phyloP scores from a whole-genome alignment of 331 rosid species.

The Malus hybrid region DNA sequence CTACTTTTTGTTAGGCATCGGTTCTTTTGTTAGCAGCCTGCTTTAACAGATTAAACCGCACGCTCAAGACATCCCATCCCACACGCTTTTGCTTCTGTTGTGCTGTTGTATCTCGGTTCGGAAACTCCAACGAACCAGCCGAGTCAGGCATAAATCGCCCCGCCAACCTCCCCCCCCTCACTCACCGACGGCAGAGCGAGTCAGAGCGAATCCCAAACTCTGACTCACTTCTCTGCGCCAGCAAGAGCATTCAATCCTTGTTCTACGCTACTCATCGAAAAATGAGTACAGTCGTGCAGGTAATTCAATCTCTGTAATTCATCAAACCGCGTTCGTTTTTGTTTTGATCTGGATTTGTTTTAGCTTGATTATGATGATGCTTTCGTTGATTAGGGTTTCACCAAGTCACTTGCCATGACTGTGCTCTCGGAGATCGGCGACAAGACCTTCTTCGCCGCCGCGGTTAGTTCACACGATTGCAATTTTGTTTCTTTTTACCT shows the following conservation, averaged over 20 bases:
- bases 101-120: background rate
- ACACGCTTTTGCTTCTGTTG: background rate
- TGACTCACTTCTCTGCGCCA: slow-evolving; percentile 12
- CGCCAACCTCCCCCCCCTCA: background rate
- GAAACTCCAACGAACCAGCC: slow-evolving; percentile 15
- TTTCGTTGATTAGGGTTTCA: slow-evolving; percentile 54
- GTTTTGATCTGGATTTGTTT: background rate
- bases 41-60: background rate
- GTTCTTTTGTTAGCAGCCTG: background rate
- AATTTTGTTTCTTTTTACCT: background rate
- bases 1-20: background rate
- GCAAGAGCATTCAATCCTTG: background rate
- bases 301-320: slow-evolving; percentile 6
- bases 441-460: slow-evolving; percentile 97
- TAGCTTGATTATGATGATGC: background rate
- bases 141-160: background rate
- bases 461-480: slow-evolving; percentile 45
- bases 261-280: background rate
- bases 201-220: slow-evolving; percentile 1
- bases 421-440: slow-evolving; percentile 99
- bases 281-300: slow-evolving; percentile 84
- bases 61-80: background rate
- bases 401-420: slow-evolving; percentile 95
- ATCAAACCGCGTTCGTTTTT: background rate
- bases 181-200: background rate